Evolutionary conservation across 208 protist genomes (phyloP).

Genomic region (Tritrichomonas musculus): DNA sequence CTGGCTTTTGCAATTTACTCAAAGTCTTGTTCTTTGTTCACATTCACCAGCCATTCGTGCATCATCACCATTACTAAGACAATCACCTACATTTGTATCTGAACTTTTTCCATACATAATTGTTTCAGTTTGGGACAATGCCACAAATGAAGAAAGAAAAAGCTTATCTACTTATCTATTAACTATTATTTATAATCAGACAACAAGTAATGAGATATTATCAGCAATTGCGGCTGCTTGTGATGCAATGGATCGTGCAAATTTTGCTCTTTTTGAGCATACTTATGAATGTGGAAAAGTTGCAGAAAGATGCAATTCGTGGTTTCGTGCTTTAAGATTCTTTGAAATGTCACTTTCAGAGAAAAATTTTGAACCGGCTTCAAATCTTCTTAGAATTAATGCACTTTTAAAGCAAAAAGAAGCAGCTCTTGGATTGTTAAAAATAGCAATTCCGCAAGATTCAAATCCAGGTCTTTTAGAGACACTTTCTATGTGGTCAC

Average conservation of each 20-base stretch:
- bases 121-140: background rate
- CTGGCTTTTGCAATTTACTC: background rate
- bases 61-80: background rate
- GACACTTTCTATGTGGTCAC: background rate
- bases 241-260: background rate
- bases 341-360: background rate
- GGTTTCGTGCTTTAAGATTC: background rate
- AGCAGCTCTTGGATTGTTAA: background rate
- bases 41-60: background rate
- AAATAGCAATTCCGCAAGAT: background rate
- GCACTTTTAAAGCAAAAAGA: background rate
- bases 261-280: background rate
- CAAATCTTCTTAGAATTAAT: background rate
- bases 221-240: background rate
- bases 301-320: constrained; percentile 3
- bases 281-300: background rate
- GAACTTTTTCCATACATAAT: background rate
- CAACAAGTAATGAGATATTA: background rate
- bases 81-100: background rate
- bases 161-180: background rate
- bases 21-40: background rate
- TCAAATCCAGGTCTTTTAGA: background rate
- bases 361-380: too few relatives aligned
- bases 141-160: background rate
- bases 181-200: background rate